Base-by-base conservation (phyloP, 768 basidiomycete species). In the Lyophyllum shimeji region DNA sequence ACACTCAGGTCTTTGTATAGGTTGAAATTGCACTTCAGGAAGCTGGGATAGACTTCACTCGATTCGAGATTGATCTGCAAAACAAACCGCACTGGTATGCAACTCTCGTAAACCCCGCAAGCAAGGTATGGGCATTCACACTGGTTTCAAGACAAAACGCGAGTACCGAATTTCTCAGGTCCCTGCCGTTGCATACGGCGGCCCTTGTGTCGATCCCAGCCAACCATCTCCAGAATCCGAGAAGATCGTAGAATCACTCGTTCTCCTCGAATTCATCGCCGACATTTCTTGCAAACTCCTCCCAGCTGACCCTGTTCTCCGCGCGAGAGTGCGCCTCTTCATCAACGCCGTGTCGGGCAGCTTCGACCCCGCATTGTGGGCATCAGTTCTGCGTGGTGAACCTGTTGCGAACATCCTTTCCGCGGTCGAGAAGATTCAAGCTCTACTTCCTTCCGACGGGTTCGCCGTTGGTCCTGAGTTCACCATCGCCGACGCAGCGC, bases 31-130 rank as follows among this genome's bases (percentile, higher is more conserved):
- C 86, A 0, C 76, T 89, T 21, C 73, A 76, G 12, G 86, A 88
- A 60, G 76, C 80, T 1, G 73, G 77, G 4, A 73, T 80, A 3
- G 60, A 75, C 1, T 82, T 72, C 65, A 81, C 73, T 20, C 67
- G 76, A 13, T 85, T 73, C 57, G 79, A 86, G 59, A 80, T 89
- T 46, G 83, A 87, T 60, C 68, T 89, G 12, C 47, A 55, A 60
- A 83, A 85, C 72, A 89, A 89, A 70, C 86, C 86, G 0, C 82
- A 79, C 48, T 87, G 86, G 86, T 87, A 85, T 63, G 80, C 80
- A 0, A 76, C 79, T 0, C 77, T 82, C 56, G 79, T 89, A 37
- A 89, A 89, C 69, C 82, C 82, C 1, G 84, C 79, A 0, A 80
- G 81, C 71, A 88, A 87, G 78, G 86, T 84, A 65, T 63, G 40